Base-by-base conservation (phyloP, 768 basidiomycete species). In the Hypholoma sublateritium region DNA sequence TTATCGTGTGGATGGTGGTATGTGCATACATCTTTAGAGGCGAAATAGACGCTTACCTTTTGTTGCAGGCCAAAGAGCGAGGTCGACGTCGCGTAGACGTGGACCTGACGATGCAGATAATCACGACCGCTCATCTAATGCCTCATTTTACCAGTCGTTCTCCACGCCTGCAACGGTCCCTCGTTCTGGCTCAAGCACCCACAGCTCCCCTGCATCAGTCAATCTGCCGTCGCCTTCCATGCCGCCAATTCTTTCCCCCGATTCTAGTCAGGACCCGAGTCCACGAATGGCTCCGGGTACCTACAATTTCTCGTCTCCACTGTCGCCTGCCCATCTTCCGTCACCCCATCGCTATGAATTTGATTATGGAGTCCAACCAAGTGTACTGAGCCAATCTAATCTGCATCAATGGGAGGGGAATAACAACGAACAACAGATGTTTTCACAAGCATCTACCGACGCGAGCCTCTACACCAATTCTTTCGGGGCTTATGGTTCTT, bases 31-130 rank as follows among this genome's bases (percentile, higher is more conserved):
- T 57, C 57, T 36, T 11, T 44, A 58, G 7, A 46, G n/a, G 52
- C 44, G 3, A 25, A 22, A 32, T 32, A 13, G 2, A 25, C 13
- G 50, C 53, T 17, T 55, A 39, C 63, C 47, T 59, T 68, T 52
- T 36, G 52, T 36, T 53, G 12, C 59, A 78, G 75, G 76, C 25
- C 83, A 85, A 61, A 80, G 89, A 59, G 88, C 89, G 44, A 78
- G 89, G 61, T 92, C 89, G 42, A 80, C 87, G 1, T 91, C 90
- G 39, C 85, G 89, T 47, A 85, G 83, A 69, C 84, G 89, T 36
- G 87, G 83, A 14, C 84, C 77, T 56, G 88, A 89, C 62, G 89
- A 91, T 58, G 77, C 77, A 36, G 84, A 85, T 50, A 73, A 73
- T 44, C 67, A 78, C 4, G 80, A 86, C 46, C 78, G 79, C 35